Evolutionary conservation across 495 filamentous ascomycete genomes (phyloP), one percentile per base, ranked within the genome.

Genomic region (Lophiostoma macrostomum): DNA sequence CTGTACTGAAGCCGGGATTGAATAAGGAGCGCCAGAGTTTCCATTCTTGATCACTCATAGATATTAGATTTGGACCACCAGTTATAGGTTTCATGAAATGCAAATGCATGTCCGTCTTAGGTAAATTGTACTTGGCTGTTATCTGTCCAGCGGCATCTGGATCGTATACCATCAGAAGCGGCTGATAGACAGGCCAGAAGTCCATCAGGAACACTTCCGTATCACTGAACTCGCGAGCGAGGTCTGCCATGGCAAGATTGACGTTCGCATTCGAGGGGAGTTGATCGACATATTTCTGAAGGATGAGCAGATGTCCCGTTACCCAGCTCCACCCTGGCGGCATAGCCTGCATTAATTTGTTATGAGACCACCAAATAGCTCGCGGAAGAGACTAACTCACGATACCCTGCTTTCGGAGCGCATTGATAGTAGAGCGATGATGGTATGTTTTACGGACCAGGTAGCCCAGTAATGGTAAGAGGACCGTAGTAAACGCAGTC

Each of bases 1-100:
- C 28, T 1, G 36, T 14, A 22, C 45, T 50, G 37, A 57, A 57
- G 3, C 53, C 53, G 4, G 53, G 53, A 34, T 57, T 57, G 45
- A 57, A 45, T 5, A 50, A 16, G 10, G 27, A 4, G 6, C 53
- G 10, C 53, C 53, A 57, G 8, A 1, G 34, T 32, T 50, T 57
- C 53, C 53, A 57, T 11, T 50, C 45, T 5, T 25, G n/a, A 4
- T 29, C 53, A 19, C 44, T 27, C 53, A 57, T 57, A 8, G 53
- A 12, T 7, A 57, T 4, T 3, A 57, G 13, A 32, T n/a, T 43
- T 1, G 23, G 35, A 13, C 45, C 45, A 14, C 53, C 53, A 25
- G 27, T 47, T 2, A 58, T 45, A 14, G 47, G 46, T 24, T 36
- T 12, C 1, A 58, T 5, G 4, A 23, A 6, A 13, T 18, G 16